Conservation (phyloP, 108 stramenopile genomes). For the Hondaea fermentalgiana region DNA sequence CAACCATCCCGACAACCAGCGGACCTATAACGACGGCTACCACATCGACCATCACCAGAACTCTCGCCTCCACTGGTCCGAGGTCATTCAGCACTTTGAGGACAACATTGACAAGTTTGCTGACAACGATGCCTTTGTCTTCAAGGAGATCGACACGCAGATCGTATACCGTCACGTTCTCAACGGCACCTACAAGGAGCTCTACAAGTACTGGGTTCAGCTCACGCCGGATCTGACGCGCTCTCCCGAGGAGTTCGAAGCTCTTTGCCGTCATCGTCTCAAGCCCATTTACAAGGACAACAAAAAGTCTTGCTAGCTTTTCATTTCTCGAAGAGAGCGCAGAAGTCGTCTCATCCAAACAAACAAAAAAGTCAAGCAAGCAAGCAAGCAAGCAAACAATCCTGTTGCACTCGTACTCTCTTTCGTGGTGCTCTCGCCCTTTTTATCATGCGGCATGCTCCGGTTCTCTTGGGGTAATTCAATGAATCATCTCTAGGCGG, state of each 20-base stretch:
- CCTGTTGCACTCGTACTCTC: too few species aligned
- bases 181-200: background rate
- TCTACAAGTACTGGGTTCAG: background rate
- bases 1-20: background rate
- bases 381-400: too few species aligned
- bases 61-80: background rate
- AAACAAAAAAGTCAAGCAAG: too few species aligned
- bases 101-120: background rate
- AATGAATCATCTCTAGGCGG: too few species aligned
- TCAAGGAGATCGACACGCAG: background rate
- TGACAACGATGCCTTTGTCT: constrained; percentile 1
- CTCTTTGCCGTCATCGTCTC: background rate
- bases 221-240: background rate
- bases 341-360: too few species aligned
- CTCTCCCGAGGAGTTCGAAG: background rate
- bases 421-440: too few species aligned
- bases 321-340: too few species aligned
- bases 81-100: background rate
- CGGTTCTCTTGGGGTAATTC: too few species aligned
- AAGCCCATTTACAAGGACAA: background rate
- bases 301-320: too few species aligned
- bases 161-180: background rate
- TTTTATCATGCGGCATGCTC: too few species aligned
- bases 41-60: background rate
- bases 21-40: constrained; percentile 18